These are phyloP conservation scores for Neltuma alba DNA, from an alignment of 306 rosid species.

Conservation along the genomic window DNA sequence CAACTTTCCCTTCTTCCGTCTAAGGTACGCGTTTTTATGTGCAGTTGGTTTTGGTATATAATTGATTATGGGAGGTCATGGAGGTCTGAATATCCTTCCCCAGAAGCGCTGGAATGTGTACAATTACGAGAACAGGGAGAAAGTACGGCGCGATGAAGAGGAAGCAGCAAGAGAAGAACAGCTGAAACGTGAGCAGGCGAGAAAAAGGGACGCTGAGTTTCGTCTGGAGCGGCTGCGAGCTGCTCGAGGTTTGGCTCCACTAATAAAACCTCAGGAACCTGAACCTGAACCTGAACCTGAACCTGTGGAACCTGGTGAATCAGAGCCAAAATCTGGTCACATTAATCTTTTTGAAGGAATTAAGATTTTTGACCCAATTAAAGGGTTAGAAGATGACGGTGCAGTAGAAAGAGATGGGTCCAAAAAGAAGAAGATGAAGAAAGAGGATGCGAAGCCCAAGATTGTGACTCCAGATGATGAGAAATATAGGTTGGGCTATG, in stretches of 20 bases:
- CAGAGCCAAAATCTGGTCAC: slow-evolving; percentile 55
- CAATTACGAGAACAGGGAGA: slow-evolving; percentile 85
- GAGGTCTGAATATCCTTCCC: slow-evolving; percentile 91
- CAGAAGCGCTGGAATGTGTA: slow-evolving; percentile 98
- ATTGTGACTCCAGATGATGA: slow-evolving; percentile 81
- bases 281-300: too few species aligned
- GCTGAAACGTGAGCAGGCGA: slow-evolving; percentile 73
- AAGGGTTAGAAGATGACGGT: slow-evolving; percentile 41
- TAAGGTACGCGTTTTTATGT: neutral
- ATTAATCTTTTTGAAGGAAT: slow-evolving; percentile 86
- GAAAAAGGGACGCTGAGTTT: slow-evolving; percentile 72
- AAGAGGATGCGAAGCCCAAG: slow-evolving; percentile 47
- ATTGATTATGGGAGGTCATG: slow-evolving; percentile 83
- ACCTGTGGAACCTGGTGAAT: slow-evolving; percentile 26
- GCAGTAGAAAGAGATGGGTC: slow-evolving; percentile 41
- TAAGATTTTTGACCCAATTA: slow-evolving; percentile 74
- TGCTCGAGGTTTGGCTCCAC: slow-evolving; percentile 68
- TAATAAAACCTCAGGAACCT: slow-evolving; percentile 31
- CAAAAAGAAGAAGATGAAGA: slow-evolving; percentile 71
- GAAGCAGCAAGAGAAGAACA: slow-evolving; percentile 93
- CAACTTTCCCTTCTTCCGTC: neutral
- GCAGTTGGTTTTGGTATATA: slow-evolving; percentile 33
- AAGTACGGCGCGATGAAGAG: slow-evolving; percentile 85
- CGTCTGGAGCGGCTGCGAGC: slow-evolving; percentile 76
- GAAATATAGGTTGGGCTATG: slow-evolving; percentile 84